Base-by-base conservation (phyloP, 257 asterid genomes). In the Schizonepeta tenuifolia region DNA sequence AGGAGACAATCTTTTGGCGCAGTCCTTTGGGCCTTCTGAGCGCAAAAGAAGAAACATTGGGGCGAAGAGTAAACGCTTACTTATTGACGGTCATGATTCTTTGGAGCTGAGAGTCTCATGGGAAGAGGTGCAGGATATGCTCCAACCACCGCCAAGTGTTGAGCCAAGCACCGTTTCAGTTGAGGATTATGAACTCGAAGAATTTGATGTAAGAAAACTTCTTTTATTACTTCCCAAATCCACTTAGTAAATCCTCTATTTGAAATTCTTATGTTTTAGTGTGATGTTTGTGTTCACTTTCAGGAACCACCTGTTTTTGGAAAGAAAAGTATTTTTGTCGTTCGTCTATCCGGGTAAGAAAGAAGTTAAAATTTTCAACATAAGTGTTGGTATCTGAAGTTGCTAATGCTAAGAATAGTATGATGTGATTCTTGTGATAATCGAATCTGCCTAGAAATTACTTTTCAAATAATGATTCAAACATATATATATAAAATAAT, bases 61-160 rank as follows among this genome's bases (percentile, higher is more conserved):
- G 67, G 86, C 90, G 3, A 93, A 93, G 85, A 88, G 90, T 80
- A 93, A 89, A 86, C 82, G 98, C 72, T 81, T 93, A 65, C 89
- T 84, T 64, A 85, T 93, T 64, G 96, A 93, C 31, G 85, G 82
- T 26, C 84, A 85, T 33, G 98, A 93, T 72, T 91, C 96, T 49
- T 59, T 91, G 84, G 96, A 89, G 85, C 84, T 93, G 79, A 89
- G 87, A 69, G 86, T 91, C 58, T 86, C 98, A 14, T 93, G 98
- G 98, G 96, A 93, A 72, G 98, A 93, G 82, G 78, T 89, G 31
- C 97, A 93, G 82, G 96, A 91, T 83, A 82, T 93, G 96, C 96
- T 93, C 67, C 88, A 87, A 43, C 85, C 96, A 65, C 96, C 96
- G 2, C 81, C 83, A 44, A 79, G 78, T 60, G 85, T 56, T 35